Conservation (phyloP, 345 rosid genomes). For the Acer campestre region DNA sequence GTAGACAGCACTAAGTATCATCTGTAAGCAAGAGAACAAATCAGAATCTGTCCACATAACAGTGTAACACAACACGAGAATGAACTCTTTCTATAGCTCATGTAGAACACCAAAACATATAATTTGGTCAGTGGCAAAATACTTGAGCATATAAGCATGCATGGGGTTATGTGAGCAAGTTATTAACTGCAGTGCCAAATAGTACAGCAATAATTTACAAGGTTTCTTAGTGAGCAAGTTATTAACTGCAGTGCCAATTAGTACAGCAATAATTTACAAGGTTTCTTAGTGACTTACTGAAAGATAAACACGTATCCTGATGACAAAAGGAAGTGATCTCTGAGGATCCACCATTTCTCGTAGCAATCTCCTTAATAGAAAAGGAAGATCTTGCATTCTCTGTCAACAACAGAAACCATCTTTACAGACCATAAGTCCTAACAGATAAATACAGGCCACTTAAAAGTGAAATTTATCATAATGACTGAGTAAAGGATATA, state of each 20-base stretch:
- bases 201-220: neutral
- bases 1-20: constrained; percentile 65
- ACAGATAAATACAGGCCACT: neutral
- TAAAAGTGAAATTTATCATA: neutral
- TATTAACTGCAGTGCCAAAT: neutral
- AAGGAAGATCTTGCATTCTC: constrained; percentile 95
- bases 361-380: constrained; percentile 71
- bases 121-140: neutral
- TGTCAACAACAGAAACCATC: constrained; percentile 27
- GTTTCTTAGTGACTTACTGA: constrained; percentile 58
- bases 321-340: constrained; percentile 86
- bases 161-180: neutral
- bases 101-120: neutral
- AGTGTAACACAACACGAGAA: neutral
- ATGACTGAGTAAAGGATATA: neutral
- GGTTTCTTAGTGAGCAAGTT: constrained; percentile 9
- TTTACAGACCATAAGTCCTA: neutral
- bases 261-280: neutral
- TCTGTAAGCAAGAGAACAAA: constrained; percentile 43
- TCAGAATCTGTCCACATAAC: constrained; percentile 8
- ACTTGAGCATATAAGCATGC: neutral
- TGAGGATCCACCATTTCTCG: constrained; percentile 78
- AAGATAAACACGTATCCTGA: constrained; percentile 75
- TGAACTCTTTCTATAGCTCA: neutral
- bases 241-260: neutral